These are phyloP conservation scores for Chenopodium quinoa DNA, from an alignment of 148 eudicot species.

Conservation along the genomic window DNA sequence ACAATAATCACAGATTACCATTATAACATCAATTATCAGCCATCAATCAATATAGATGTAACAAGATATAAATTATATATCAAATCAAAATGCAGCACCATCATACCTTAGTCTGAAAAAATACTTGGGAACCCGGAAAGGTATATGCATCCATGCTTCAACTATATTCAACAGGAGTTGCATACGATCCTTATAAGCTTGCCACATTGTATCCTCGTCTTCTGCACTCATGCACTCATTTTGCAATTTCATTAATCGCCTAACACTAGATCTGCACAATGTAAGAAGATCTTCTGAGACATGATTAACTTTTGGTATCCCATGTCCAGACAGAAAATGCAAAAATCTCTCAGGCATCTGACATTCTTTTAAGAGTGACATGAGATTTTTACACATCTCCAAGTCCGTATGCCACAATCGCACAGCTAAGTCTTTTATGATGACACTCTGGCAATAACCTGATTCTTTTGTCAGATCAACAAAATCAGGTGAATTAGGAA, in stretches of 20 bases:
- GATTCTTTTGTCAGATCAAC: constrained; percentile 25
- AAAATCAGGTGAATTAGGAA: constrained; percentile 21
- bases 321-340: constrained; percentile 32
- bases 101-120: constrained; percentile 78
- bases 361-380: constrained; percentile 41
- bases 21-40: not conserved
- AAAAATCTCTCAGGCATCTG: constrained; percentile 34
- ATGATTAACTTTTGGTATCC: constrained; percentile 26
- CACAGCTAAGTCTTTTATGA: constrained; percentile 49
- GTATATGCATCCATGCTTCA: constrained; percentile 49
- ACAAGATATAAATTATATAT: not conserved
- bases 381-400: constrained; percentile 46
- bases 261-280: constrained; percentile 46
- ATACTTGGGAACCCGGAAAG: constrained; percentile 47
- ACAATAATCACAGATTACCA: not conserved
- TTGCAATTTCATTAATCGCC: constrained; percentile 40
- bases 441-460: constrained; percentile 38
- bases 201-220: constrained; percentile 20
- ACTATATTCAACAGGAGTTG: constrained; percentile 41
- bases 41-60: not conserved
- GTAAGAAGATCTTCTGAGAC: constrained; percentile 36
- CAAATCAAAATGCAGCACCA: not conserved
- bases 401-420: constrained; percentile 50
- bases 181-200: constrained; percentile 27
- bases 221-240: constrained; percentile 27